These are phyloP conservation scores for Nakazawaea peltata DNA, from an alignment of 805 yeast genomes.

Conservation along the genomic window DNA sequence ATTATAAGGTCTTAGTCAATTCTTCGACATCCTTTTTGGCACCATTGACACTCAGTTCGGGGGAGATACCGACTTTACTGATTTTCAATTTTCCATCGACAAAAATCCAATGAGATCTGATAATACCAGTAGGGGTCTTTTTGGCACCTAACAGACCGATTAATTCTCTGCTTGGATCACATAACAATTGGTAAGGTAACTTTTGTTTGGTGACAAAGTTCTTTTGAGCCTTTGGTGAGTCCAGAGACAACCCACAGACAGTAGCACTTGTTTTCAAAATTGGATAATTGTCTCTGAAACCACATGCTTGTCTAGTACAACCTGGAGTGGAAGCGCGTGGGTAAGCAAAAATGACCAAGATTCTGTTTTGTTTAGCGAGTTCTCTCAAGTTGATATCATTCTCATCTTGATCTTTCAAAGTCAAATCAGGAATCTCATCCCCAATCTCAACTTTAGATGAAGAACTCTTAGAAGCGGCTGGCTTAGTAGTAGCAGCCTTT, in stretches of 20 bases:
- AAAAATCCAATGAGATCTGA: conserved; percentile 91
- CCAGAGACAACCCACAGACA: conserved; percentile 80
- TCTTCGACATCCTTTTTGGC: conserved; percentile 44
- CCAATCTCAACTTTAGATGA: conserved; percentile 35
- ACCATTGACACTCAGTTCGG: conserved; percentile 50
- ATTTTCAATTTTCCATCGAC: conserved; percentile 61
- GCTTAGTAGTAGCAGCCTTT: background rate
- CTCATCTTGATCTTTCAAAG: conserved; percentile 54
- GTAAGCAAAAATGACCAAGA: conserved; percentile 62
- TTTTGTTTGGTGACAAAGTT: conserved; percentile 65
- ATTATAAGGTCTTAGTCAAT: background rate
- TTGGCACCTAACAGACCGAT: conserved; percentile 77
- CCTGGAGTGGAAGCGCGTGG: conserved; percentile 96
- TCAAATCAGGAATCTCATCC: conserved; percentile 58
- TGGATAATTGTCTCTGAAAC: conserved; percentile 64
- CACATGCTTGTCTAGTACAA: conserved; percentile 91
- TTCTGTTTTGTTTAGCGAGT: conserved; percentile 23
- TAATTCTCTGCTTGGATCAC: conserved; percentile 67
- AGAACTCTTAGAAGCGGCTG: background rate
- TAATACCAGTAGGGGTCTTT: conserved; percentile 67
- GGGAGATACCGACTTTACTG: conserved; percentile 46
- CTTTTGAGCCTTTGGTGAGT: conserved; percentile 70
- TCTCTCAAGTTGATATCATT: conserved; percentile 17
- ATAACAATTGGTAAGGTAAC: conserved; percentile 64
- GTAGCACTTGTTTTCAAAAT: conserved; percentile 45